These are phyloP conservation scores for Exobasidium cylindrosporum DNA, from an alignment of 1,284 basidiomycete species.

Conservation along the genomic window DNA sequence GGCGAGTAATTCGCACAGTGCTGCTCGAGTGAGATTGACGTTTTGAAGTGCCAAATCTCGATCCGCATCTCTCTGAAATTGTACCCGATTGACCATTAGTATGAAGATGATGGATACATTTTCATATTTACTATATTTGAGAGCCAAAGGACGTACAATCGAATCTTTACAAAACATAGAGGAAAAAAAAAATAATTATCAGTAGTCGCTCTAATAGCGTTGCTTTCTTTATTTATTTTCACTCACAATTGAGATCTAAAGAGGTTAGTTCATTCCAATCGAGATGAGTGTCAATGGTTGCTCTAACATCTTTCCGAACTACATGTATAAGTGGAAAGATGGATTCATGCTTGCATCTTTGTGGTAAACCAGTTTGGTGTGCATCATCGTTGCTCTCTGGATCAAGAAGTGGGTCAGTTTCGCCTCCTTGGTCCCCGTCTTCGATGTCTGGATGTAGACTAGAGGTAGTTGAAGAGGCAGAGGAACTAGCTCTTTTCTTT, in stretches of 20 bases:
- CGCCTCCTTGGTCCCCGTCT: neutral
- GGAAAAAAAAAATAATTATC: conserved; percentile 1
- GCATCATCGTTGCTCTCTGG: neutral
- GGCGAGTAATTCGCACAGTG: conserved; percentile 83
- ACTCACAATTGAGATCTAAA: conserved; percentile 38
- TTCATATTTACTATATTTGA: conserved; percentile 37
- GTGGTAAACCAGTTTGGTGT: neutral
- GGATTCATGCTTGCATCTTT: conserved; percentile 8
- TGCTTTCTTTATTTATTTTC: conserved; percentile 20
- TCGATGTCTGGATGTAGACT: neutral
- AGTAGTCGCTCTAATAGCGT: neutral
- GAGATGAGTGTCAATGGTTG: conserved; percentile 44
- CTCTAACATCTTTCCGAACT: conserved; percentile 32
- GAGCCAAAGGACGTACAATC: conserved; percentile 40
- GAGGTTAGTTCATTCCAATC: conserved; percentile 44
- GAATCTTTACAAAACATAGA: conserved; percentile 11
- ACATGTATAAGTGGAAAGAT: conserved; percentile 41
- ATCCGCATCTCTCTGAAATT: conserved; percentile 67
- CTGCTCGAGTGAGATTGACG: conserved; percentile 72
- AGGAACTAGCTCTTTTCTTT: neutral
- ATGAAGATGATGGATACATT: conserved; percentile 73
- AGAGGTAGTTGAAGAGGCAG: neutral
- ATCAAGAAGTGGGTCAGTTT: conserved; percentile 4
- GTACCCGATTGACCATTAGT: conserved; percentile 79
- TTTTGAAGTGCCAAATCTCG: conserved; percentile 59